phyloP scores from a whole-genome alignment of 192 early-diverging fungal genomes.

The Gaertneriomyces sp. region DNA sequence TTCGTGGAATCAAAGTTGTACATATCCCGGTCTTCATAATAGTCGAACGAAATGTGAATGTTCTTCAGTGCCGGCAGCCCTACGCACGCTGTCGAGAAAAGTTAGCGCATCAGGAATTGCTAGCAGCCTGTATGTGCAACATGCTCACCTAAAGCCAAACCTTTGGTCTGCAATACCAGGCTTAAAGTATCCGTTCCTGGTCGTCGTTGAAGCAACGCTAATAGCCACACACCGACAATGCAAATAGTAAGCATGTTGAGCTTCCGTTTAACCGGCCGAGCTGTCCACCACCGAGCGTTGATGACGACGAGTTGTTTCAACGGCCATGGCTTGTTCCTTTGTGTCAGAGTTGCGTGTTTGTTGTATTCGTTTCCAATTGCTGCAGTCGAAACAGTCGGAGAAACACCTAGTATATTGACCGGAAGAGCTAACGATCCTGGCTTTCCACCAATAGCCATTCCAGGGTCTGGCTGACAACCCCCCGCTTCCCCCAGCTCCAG shows the following conservation, averaged over 20 bases:
- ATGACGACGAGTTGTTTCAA: conserved; percentile 21
- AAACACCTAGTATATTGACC: not conserved
- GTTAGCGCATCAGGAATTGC: not conserved
- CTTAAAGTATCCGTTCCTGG: conserved; percentile 16
- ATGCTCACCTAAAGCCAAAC: conserved; percentile 26
- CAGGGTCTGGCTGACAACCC: no score
- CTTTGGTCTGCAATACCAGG: conserved; percentile 34
- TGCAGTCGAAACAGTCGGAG: not conserved
- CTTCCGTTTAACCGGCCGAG: conserved; percentile 29
- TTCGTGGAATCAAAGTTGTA: conserved; percentile 33
- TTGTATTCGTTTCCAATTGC: not conserved
- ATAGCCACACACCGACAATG: conserved; percentile 14
- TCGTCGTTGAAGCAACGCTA: conserved; percentile 32
- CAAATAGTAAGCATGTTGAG: conserved; percentile 33
- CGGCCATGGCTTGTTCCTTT: not conserved
- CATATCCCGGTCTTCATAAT: conserved; percentile 37
- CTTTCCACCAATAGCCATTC: no score
- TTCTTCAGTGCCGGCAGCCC: conserved; percentile 38
- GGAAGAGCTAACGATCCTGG: not conserved
- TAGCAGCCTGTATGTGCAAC: not conserved
- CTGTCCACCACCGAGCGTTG: conserved; percentile 28
- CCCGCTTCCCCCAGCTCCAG: not conserved
- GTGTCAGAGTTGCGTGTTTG: not conserved
- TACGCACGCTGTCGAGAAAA: conserved; percentile 26
- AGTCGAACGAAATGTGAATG: conserved; percentile 38